phyloP scores from a whole-genome alignment of 73 alveolate genomes.

The Paramecium tetraurelia region DNA sequence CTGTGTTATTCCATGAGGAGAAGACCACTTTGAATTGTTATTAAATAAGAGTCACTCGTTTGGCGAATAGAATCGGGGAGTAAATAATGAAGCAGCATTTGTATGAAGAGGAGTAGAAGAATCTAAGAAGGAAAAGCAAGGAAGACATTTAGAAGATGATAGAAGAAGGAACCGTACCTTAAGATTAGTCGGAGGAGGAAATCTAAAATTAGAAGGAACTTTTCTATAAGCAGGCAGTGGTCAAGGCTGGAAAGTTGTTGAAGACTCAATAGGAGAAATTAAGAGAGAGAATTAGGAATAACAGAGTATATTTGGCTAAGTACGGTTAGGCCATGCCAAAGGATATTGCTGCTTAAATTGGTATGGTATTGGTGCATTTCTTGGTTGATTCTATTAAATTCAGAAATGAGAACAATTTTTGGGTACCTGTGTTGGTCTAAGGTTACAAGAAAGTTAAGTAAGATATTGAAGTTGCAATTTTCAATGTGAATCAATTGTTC shows the following conservation, averaged over 20 bases:
- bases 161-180: neutral
- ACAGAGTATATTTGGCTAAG: neutral
- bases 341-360: conserved; percentile 35
- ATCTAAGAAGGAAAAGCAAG: conserved; percentile 3
- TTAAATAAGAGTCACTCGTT: neutral
- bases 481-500: conserved; percentile 66
- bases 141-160: conserved; percentile 21
- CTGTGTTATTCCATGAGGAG: neutral
- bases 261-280: neutral
- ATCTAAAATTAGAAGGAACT: neutral
- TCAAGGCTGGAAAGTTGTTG: neutral
- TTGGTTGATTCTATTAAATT: conserved; percentile 63
- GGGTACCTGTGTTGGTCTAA: conserved; percentile 69
- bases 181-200: neutral
- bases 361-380: neutral
- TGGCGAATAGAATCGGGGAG: conserved; percentile 52
- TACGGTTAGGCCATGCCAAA: conserved; percentile 26
- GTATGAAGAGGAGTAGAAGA: conserved; percentile 58
- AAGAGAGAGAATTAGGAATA: conserved; percentile 36
- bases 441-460: conserved; percentile 53
- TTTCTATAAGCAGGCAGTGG: neutral
- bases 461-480: conserved; percentile 65
- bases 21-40: neutral
- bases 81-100: conserved; percentile 5
- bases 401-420: conserved; percentile 67